Evolutionary conservation across 2,329 filamentous ascomycete species (phyloP), one percentile per base, ranked within the genome.

Genomic region (Talaromyces verruculosus): DNA sequence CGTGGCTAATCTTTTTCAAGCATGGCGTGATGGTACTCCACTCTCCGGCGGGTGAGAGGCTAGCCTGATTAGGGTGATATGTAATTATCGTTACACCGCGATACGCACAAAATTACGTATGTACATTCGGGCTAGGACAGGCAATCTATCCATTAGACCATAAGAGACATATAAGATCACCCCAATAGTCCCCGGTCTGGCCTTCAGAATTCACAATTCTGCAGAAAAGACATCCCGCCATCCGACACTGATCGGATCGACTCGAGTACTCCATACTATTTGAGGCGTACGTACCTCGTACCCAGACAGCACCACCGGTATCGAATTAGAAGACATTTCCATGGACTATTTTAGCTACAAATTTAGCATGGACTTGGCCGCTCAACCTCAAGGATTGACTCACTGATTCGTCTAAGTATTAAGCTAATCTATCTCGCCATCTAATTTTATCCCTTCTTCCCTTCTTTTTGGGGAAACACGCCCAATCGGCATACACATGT

Each of bases 291-390:
- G 49, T 30, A 33, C 28, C 17, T 33, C 49, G 17, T 19, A 33
- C 11, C 47, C 49, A 53, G 49, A 28, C n/a, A 30, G 49, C 49
- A 53, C 28, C 49, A n/a, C 15, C 11, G 51, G 51, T 55, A 55
- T 35, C 51, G 30, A 55, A 55, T 55, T 19, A 35, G 25, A 55
- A 33, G 51, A 30, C 15, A 15, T 33, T 33, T 33, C 28, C 8
- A 33, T n/a, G 28, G 15, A 33, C 51, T 55, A 33, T 5, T 57
- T 57, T 57, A 57, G 53, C 30, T 57, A 57, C 53, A 57, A 33
- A 57, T 15, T 22, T 57, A 57, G 53, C n/a, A 53, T 37, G 17
- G 53, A 57, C 53, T 37, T 15, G 30, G n/a, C 33, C 13, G 51
- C 30, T 33, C 28, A 35, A 19, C 17, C 49, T 17, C 17, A 5